phyloP scores from a whole-genome alignment of 106 monocot genomes.

The Chionographis japonica region DNA sequence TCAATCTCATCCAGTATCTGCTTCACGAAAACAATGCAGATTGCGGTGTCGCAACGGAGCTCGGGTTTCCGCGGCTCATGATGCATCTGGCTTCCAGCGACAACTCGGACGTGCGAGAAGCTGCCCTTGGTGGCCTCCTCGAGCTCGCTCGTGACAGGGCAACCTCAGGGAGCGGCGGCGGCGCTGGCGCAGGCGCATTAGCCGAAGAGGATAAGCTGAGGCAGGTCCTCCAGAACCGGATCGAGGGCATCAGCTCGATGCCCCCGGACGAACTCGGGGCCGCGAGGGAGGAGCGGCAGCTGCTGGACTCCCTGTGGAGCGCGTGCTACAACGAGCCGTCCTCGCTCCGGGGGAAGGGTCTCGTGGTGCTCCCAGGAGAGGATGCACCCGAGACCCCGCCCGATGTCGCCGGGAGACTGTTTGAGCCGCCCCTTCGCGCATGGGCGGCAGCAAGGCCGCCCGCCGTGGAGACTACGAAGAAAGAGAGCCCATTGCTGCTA shows the following conservation, averaged over 20 bases:
- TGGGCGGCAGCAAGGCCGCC: constrained; percentile 20
- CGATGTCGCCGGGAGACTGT: constrained; percentile 48
- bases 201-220: constrained; percentile 50
- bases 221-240: constrained; percentile 44
- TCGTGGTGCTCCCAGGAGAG: constrained; percentile 68
- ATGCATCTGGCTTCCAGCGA: constrained; percentile 63
- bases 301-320: constrained; percentile 67
- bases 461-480: not conserved
- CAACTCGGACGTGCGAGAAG: constrained; percentile 67
- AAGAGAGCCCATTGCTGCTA: constrained; percentile 26
- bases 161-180: not conserved
- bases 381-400: constrained; percentile 43
- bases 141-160: constrained; percentile 44
- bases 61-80: constrained; percentile 76
- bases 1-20: constrained; percentile 69
- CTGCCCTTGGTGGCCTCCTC: constrained; percentile 54
- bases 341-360: constrained; percentile 57
- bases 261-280: constrained; percentile 53
- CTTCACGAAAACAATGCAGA: constrained; percentile 63
- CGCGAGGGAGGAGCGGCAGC: constrained; percentile 67
- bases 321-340: constrained; percentile 71
- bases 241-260: constrained; percentile 55
- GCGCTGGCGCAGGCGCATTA: constrained; percentile 1
- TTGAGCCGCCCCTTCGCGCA: constrained; percentile 54
- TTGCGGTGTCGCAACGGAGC: constrained; percentile 41